Evolutionary conservation across 345 rosid species (phyloP), one percentile per base, ranked within the genome.

Genomic region (Nephelium lappaceum): DNA sequence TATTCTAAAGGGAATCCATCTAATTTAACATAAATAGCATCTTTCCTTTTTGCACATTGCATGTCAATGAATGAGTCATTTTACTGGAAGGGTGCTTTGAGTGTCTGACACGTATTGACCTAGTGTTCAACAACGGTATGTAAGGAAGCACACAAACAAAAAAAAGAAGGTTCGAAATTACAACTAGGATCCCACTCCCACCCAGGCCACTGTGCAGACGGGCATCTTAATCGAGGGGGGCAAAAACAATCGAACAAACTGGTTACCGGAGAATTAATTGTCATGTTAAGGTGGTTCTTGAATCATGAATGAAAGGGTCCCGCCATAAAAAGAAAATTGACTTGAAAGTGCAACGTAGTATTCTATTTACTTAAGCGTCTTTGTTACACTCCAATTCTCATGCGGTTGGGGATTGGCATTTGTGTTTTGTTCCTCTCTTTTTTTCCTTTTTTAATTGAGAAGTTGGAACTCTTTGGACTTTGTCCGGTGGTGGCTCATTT

Each of bases 341-440:
- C 57, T 27, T 19, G 39, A 15, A 41, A 3, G 71, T 62, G 11
- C 43, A n/a, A 9, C 57, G 41, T 38, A 45, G n/a, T 55, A 18
- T 42, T 6, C 77, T 36, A 42, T 55, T 62, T 42, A 70, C 64
- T 75, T 74, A 85, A 77, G 83, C 76, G 84, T 76, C 84, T 55
- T n/a, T 61, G 57, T 11, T 49, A 62, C 78, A 27, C 70, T 63
- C 49, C 49, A 15, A 43, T 41, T 75, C 70, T 51, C 72, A 3
- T 58, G 84, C 82, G 78, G 55, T 45, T 80, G 80, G 84, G 25
- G 25, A n/a, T 51, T 45, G 61, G 49, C 67, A 19, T 67, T 47
- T 7, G 66, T 18, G 39, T 16, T n/a, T 67, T n/a, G 23, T 39
- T 41, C 67, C 58, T 23, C 64, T 41, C 53, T 23, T 19, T 62